Percentiles rank a stretch among this genome's conserved stretches.
These are phyloP conservation scores for Cutaneotrichosporon daszewskae DNA, from an alignment of 1,284 basidiomycete species.

Conservation along the genomic window DNA sequence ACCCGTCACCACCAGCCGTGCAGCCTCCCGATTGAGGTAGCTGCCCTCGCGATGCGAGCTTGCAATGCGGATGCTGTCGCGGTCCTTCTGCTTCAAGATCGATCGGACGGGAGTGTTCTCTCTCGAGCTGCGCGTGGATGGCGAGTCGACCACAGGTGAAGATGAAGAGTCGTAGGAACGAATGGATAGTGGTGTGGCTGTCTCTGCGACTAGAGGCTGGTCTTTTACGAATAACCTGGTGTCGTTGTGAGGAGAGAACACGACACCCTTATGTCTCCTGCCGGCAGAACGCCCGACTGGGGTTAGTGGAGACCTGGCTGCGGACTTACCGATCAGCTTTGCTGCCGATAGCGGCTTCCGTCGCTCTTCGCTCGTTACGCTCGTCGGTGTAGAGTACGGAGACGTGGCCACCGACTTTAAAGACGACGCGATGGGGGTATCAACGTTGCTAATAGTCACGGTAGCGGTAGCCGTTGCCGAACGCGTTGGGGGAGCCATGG, in stretches of 20 bases:
- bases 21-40: slow-evolving; percentile 41
- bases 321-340: slow-evolving; percentile 6
- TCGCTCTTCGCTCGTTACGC: neutral
- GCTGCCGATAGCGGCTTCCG: slow-evolving; percentile 6
- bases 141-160: slow-evolving; percentile 5
- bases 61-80: slow-evolving; percentile 35
- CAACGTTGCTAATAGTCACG: neutral
- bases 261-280: slow-evolving; percentile 15
- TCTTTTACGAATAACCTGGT: slow-evolving; percentile 34
- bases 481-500: neutral
- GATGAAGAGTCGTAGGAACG: slow-evolving; percentile 8
- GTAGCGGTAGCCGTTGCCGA: neutral
- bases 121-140: slow-evolving; percentile 6
- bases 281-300: neutral
- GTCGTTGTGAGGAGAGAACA: slow-evolving; percentile 32
- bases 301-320: neutral
- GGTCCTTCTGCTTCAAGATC: slow-evolving; percentile 31
- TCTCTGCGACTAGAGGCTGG: slow-evolving; percentile 25
- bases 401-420: neutral
- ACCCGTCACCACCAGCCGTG: slow-evolving; percentile 33
- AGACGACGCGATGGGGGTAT: neutral
- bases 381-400: neutral
- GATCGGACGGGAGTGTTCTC: slow-evolving; percentile 10
- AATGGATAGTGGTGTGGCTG: neutral
- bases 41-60: slow-evolving; percentile 42